Percentiles rank a stretch among this genome's conserved stretches.
These are phyloP conservation scores for Puccinia triticina DNA, from an alignment of 1,284 basidiomycete species.

Conservation along the genomic window DNA sequence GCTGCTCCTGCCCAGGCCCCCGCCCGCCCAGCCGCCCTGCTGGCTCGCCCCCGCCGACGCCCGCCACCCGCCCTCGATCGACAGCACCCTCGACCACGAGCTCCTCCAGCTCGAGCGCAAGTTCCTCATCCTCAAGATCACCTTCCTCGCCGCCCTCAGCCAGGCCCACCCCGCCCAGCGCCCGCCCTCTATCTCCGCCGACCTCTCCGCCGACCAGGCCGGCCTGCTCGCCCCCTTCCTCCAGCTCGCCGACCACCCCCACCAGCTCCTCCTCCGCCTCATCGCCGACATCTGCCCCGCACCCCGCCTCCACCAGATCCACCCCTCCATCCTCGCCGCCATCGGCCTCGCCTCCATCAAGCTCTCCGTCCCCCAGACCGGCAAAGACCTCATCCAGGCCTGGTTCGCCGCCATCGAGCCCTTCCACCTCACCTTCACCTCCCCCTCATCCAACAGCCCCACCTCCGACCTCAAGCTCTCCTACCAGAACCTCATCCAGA, in stretches of 20 bases:
- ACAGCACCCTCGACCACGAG: not conserved
- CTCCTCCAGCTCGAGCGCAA: not conserved
- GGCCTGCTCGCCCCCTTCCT: not conserved
- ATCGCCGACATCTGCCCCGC: not conserved
- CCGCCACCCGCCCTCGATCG: not conserved
- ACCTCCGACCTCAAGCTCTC: not conserved
- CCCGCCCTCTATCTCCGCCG: too few species aligned
- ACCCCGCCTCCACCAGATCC: not conserved
- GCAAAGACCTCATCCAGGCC: not conserved
- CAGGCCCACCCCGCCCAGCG: not conserved
- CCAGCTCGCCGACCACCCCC: not conserved
- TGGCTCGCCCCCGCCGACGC: too few species aligned
- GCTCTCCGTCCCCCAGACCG: not conserved
- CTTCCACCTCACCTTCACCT: not conserved
- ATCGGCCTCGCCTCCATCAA: constrained; percentile 25
- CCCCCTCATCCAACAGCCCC: not conserved
- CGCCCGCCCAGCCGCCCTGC: not conserved
- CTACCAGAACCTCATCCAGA: constrained; percentile 21
- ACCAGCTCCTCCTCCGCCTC: not conserved
- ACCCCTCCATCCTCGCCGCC: constrained; percentile 41
- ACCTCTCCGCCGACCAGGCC: not conserved
- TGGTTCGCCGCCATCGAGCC: constrained; percentile 14
- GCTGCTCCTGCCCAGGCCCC: not conserved
- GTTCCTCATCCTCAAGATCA: constrained; percentile 27
- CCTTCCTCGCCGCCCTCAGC: not conserved